These are phyloP conservation scores for Daphne laureola DNA, from an alignment of 441 rosid species.

Conservation along the genomic window DNA sequence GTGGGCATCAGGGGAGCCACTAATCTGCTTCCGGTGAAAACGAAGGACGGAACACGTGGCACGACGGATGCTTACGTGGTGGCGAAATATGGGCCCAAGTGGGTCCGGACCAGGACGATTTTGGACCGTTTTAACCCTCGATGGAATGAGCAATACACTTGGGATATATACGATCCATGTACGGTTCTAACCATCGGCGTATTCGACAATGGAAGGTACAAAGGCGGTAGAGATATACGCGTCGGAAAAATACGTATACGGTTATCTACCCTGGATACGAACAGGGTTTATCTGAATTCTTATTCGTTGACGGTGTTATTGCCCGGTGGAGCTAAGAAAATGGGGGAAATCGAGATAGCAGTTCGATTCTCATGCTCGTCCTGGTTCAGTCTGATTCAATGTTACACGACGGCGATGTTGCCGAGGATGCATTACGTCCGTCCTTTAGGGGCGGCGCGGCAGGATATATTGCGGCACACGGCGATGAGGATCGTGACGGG, in stretches of 20 bases:
- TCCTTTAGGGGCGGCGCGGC: constrained; percentile 47
- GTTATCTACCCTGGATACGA: constrained; percentile 52
- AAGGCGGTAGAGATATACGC: constrained; percentile 29
- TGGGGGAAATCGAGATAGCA: constrained; percentile 63
- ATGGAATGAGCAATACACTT: constrained; percentile 65
- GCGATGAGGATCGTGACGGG: constrained; percentile 59
- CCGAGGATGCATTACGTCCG: constrained; percentile 59
- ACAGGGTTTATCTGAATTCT: constrained; percentile 39
- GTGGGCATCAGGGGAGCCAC: constrained; percentile 64
- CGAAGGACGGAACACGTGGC: constrained; percentile 68
- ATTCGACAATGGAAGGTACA: constrained; percentile 61
- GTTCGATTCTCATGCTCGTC: constrained; percentile 53
- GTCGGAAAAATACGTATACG: constrained; percentile 50
- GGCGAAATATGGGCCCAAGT: constrained; percentile 61
- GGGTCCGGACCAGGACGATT: constrained; percentile 56
- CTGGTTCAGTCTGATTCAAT: constrained; percentile 48
- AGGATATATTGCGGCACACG: constrained; percentile 53
- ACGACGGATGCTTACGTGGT: constrained; percentile 63
- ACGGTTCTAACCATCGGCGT: constrained; percentile 56
- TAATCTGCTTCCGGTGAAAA: constrained; percentile 53
- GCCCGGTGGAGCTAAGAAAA: constrained; percentile 53
- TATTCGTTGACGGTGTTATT: constrained; percentile 39
- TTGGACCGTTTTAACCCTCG: constrained; percentile 63
- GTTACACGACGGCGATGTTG: constrained; percentile 47
- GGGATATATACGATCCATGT: constrained; percentile 69